These are phyloP conservation scores for Harrya chromipes DNA, from an alignment of 768 basidiomycete genomes.

Conservation along the genomic window DNA sequence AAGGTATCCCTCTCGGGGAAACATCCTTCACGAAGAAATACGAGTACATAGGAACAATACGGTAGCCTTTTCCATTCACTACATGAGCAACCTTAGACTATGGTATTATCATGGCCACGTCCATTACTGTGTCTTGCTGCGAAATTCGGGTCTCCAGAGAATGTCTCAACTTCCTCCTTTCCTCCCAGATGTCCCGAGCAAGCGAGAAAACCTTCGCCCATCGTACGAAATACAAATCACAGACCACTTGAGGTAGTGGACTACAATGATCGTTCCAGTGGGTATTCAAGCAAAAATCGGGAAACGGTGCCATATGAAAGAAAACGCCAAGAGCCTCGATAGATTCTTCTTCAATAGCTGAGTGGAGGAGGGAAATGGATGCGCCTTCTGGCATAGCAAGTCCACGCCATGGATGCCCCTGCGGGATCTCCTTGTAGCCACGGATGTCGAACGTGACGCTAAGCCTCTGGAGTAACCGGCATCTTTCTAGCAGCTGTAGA, in stretches of 20 bases:
- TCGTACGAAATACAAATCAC: neutral
- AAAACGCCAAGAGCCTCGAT: constrained; percentile 10
- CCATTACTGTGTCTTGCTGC: too few species aligned
- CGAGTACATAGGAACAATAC: too few species aligned
- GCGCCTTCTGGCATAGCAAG: neutral
- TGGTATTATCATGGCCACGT: too few species aligned
- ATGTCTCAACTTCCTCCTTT: constrained; percentile 1
- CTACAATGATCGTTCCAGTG: neutral
- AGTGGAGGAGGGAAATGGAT: neutral
- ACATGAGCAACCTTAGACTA: too few species aligned
- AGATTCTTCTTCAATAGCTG: constrained; percentile 2
- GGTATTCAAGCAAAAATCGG: neutral
- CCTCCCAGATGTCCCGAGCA: neutral
- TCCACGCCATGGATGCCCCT: constrained; percentile 11
- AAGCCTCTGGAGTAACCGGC: constrained; percentile 8
- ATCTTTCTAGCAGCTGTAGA: constrained; percentile 10
- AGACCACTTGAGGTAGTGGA: neutral
- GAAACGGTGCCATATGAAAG: constrained; percentile 9
- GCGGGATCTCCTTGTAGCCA: constrained; percentile 8
- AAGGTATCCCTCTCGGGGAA: too few species aligned
- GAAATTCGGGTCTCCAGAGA: neutral
- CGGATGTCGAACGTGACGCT: constrained; percentile 2
- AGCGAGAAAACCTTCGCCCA: constrained; percentile 1
- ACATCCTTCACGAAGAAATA: too few species aligned
- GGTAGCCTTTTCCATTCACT: too few species aligned